Base-by-base conservation (phyloP, 306 rosid species). In the Trifolium subterraneum region DNA sequence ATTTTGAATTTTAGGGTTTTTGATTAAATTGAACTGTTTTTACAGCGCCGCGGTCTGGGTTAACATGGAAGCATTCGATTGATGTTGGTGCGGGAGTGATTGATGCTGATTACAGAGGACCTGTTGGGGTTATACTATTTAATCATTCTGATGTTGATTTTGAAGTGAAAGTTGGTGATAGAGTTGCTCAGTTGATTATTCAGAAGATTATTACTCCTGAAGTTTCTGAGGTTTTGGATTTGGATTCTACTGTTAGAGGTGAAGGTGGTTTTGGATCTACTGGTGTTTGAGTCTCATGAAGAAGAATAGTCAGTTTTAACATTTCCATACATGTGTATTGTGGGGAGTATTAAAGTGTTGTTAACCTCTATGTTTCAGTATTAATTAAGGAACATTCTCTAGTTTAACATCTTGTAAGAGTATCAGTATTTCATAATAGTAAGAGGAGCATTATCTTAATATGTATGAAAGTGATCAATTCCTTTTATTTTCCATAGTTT, bases 31-130 rank as follows among this genome's bases (percentile, higher is more conserved):
- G 59, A 59, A 59, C 10, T 29, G 33, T 29, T 4, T 29, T 22
- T 72, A 69, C 22, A 90, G 98, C 97, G 3, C 92, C 96, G 1
- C 60, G 96, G 2, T 91, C 96, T 2, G 97, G 97, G 0, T 78
- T 94, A 87, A 81, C 96, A 0, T 90, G 78, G 97, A 94, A 92
- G 83, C 87, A 87, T 41, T 89, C 96, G 1, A 92, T 94, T 5
- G 93, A 93, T 10, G 93, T 89, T 0, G 98, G 98, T 44, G 98
- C 97, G 0, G 94, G 98, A 0, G 97, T 91, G 76, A 87, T 94
- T 0, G 96, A 94, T 22, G 93, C 96, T 0, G 97, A 94, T 75
- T 94, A 90, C 75, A 83, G 97, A 23, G 99, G 99, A 4, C 73
- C 93, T 0, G 86, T 94, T 65, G 97, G 96, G 2, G 93, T 94